phyloP scores from a whole-genome alignment of 2,329 filamentous ascomycete species.

The Pestalotiopsis sp. region DNA sequence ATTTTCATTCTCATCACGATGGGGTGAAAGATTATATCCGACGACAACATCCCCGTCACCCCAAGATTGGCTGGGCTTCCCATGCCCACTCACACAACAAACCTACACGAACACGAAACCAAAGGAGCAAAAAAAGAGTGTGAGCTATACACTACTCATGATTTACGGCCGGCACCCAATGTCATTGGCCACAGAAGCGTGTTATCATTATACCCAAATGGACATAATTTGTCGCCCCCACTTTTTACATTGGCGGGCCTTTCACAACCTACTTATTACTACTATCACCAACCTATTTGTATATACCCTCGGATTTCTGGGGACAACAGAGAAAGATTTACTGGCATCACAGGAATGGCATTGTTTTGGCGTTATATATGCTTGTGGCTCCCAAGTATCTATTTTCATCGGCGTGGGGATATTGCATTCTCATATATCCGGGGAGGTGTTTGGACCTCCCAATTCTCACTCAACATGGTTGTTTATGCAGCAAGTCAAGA shows the following conservation, averaged over 20 bases:
- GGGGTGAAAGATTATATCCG: background rate
- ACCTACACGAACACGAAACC: background rate
- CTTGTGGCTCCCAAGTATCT: background rate
- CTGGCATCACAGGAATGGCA: conserved; percentile 30
- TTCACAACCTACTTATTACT: conserved; percentile 21
- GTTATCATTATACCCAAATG: conserved; percentile 14
- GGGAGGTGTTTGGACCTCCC: background rate
- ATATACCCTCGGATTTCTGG: conserved; percentile 19
- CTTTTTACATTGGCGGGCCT: conserved; percentile 7
- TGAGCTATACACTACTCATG: background rate
- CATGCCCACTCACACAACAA: background rate
- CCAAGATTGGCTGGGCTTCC: background rate
- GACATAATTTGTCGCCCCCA: conserved; percentile 7
- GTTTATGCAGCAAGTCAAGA: background rate
- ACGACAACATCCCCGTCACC: background rate
- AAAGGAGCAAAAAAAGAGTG: background rate
- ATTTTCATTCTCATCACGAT: background rate
- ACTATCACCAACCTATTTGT: conserved; percentile 33
- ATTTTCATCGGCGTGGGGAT: background rate
- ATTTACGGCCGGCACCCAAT: background rate
- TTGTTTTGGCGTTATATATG: conserved; percentile 29
- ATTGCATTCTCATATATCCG: conserved; percentile 8
- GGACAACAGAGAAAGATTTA: conserved; percentile 25
- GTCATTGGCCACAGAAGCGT: background rate
- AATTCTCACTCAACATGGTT: background rate